Percentiles rank a stretch among this genome's conserved stretches.
phyloP scores from a whole-genome alignment of 1,284 basidiomycete species.

The Tausonia pullulans region DNA sequence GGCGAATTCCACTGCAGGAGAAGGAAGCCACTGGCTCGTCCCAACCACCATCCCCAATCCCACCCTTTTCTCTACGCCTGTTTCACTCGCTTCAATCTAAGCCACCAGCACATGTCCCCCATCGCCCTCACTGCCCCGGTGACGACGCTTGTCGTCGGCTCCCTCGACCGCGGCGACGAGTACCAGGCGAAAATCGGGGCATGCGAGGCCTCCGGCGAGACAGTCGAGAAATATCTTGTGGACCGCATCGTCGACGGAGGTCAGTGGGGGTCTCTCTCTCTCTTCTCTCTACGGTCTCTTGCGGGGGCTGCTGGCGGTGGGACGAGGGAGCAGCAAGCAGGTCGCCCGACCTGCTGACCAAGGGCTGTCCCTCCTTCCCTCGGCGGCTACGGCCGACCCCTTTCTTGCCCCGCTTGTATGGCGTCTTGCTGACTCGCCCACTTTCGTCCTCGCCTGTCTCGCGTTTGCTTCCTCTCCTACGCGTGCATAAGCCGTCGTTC shows the following conservation, averaged over 20 bases:
- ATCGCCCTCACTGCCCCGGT: not conserved
- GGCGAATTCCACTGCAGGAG: too few relatives aligned
- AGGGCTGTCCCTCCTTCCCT: not conserved
- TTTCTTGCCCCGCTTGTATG: too few relatives aligned
- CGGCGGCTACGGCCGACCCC: not conserved
- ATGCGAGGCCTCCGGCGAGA: not conserved
- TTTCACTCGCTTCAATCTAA: not conserved
- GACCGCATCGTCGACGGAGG: constrained; percentile 16
- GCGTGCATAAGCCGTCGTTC: constrained; percentile 26
- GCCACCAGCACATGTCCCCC: not conserved
- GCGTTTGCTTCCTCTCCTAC: too few relatives aligned
- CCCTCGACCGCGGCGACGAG: constrained; percentile 7
- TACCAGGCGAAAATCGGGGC: constrained; percentile 8
- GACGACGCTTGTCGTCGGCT: constrained; percentile 11
- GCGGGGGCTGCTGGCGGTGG: not conserved
- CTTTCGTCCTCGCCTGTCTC: too few relatives aligned
- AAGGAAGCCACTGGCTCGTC: too few relatives aligned
- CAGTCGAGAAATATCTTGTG: constrained; percentile 9
- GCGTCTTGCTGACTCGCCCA: too few relatives aligned
- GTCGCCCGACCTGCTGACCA: constrained; percentile 2
- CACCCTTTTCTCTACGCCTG: too few relatives aligned
- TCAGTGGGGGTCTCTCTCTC: not conserved
- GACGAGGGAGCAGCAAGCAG: not conserved
- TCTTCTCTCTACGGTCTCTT: not conserved
- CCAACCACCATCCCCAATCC: too few relatives aligned